Base-by-base conservation (phyloP, 805 yeast genomes). In the Spathaspora arborariae region DNA sequence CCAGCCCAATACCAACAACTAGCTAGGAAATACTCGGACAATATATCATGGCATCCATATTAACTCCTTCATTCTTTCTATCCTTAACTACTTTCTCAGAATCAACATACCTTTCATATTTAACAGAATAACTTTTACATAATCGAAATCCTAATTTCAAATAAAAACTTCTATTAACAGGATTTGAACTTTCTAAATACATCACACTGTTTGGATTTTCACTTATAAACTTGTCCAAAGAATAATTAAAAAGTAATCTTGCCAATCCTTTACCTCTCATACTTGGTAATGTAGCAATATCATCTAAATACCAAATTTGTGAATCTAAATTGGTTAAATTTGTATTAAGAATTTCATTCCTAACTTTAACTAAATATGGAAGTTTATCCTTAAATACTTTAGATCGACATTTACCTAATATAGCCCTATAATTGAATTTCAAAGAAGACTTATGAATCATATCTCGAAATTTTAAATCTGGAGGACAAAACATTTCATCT, bases 191-290 rank as follows among this genome's bases (percentile, higher is more conserved):
- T 60, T 81, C 86, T 50, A 81, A 69, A 59, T 81, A 81, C 47
- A 63, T 58, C 60, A 64, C 67, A 15, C 59, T 45, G 21, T 49
- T 52, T 15, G 56, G 55, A 7, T 49, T 49, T 42, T 58, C 58
- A 41, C 64, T 68, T 49, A 76, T 65, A 56, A 64, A 78, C 49
- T 75, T 67, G 37, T 75, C 74, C 45, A 78, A 67, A 44, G 76
- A 79, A 57, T 68, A 71, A 50, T 79, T 76, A 43, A 80, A 64
- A 49, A 81, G 64, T 49, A 70, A 63, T 56, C 79, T 69, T 30
- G 82, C 82, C 53, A 78, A 68, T 19, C 84, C 84, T 55, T 76
- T 77, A 45, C 85, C 85, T 56, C 81, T 67, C 64, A 81, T 81
- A 36, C 71, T 59, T 6, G 83, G 82, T 39, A 77, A 65, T 20